These are phyloP conservation scores for Penicillium sp. DNA, from an alignment of 2,329 filamentous ascomycete genomes.

Conservation along the genomic window DNA sequence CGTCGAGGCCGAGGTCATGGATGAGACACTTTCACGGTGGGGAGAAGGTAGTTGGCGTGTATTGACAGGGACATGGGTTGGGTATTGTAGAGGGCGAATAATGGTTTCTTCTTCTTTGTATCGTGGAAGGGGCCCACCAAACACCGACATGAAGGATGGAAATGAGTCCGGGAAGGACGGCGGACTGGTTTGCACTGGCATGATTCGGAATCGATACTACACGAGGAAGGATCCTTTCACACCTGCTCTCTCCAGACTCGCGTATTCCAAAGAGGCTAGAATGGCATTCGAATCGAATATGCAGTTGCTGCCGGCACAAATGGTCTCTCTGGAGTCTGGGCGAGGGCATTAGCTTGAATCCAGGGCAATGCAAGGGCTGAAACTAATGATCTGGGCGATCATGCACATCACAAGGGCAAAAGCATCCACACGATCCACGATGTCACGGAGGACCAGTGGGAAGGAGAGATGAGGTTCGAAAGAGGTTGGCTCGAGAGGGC, in stretches of 20 bases:
- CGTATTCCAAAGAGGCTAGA: constrained; percentile 21
- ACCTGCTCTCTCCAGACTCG: background rate
- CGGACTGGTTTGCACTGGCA: constrained; percentile 42
- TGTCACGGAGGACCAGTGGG: background rate
- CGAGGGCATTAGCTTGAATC: constrained; percentile 16
- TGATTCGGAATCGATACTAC: constrained; percentile 22
- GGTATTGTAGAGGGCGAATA: constrained; percentile 27
- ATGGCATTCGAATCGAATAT: constrained; percentile 30
- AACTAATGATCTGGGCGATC: constrained; percentile 25
- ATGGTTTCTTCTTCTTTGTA: constrained; percentile 30
- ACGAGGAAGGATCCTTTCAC: constrained; percentile 23
- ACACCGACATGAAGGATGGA: constrained; percentile 53
- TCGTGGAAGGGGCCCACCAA: constrained; percentile 40
- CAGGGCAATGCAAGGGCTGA: constrained; percentile 28
- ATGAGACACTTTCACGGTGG: constrained; percentile 45
- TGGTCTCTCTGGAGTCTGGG: constrained; percentile 17
- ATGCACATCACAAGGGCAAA: constrained; percentile 14
- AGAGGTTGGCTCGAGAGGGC: background rate
- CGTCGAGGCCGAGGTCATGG: constrained; percentile 67
- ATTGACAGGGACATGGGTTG: constrained; percentile 29
- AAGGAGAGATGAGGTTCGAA: background rate
- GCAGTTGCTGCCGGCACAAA: constrained; percentile 43
- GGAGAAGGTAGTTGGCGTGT: constrained; percentile 31
- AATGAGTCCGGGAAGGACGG: constrained; percentile 45
- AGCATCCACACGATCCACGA: constrained; percentile 12